Percentiles rank a stretch among this genome's conserved stretches.
Conservation (phyloP, 768 basidiomycete species). For the Russula virescens region DNA sequence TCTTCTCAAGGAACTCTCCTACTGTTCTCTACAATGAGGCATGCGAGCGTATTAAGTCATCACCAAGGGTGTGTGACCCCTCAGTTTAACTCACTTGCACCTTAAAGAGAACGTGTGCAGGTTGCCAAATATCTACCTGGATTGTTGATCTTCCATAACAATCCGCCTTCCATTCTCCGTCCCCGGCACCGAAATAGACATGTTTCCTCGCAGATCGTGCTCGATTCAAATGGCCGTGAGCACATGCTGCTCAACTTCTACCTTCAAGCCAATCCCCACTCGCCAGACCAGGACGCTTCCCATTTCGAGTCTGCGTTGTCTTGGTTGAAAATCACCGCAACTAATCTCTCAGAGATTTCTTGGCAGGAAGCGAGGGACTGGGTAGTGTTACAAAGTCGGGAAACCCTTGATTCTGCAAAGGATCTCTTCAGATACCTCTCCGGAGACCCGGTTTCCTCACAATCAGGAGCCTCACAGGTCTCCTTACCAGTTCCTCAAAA, state of each 20-base stretch:
- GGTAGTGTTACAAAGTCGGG: conserved; percentile 39
- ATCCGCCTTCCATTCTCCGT: conserved; percentile 65
- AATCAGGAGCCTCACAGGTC: conserved; percentile 30
- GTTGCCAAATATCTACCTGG: conserved; percentile 62
- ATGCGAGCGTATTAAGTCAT: conserved; percentile 45
- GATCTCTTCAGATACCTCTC: conserved; percentile 66
- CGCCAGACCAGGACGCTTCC: conserved; percentile 35
- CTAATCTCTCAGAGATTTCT: conserved; percentile 45
- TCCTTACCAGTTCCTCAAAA: conserved; percentile 27
- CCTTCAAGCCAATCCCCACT: conserved; percentile 54
- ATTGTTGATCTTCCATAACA: conserved; percentile 73
- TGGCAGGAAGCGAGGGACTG: conserved; percentile 48
- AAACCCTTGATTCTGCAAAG: conserved; percentile 40
- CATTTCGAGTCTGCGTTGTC: conserved; percentile 40
- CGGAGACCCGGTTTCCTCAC: conserved; percentile 48
- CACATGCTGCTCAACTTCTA: conserved; percentile 85
- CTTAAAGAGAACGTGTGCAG: conserved; percentile 34
- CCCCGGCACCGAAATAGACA: conserved; percentile 81
- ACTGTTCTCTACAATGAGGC: conserved; percentile 69
- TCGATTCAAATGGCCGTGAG: conserved; percentile 69
- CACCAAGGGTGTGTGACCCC: conserved; percentile 36
- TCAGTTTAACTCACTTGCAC: not conserved
- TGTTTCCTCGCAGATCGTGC: conserved; percentile 69
- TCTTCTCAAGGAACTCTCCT: conserved; percentile 85
- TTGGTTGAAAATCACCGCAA: conserved; percentile 40